Evolutionary conservation across 192 early-diverging fungal species (phyloP).

Genomic region (Coemansia sp.): DNA sequence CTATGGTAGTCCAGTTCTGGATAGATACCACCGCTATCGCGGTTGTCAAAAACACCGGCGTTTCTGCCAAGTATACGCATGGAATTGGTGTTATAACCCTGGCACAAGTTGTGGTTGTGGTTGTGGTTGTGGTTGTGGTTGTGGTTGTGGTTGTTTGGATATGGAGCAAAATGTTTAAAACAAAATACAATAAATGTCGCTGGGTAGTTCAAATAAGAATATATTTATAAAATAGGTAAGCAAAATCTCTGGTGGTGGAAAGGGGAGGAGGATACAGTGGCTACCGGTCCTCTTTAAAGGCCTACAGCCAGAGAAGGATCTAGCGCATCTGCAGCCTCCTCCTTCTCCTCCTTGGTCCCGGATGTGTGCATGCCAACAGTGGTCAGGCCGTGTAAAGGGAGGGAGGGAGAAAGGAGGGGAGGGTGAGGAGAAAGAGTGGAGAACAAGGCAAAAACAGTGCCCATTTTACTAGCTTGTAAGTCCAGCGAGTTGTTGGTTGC

Average conservation of each 20-base stretch:
- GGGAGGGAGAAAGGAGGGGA: slow-evolving; percentile 19
- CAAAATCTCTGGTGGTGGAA: not conserved
- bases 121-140: too few relatives aligned
- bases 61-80: slow-evolving; percentile 33
- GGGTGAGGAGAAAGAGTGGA: slow-evolving; percentile 17
- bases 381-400: not conserved
- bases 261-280: not conserved
- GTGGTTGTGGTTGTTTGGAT: not conserved
- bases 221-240: not conserved
- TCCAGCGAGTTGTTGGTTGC: not conserved
- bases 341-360: not conserved
- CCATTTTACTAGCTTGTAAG: not conserved
- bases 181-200: not conserved
- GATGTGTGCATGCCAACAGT: not conserved
- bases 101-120: too few relatives aligned
- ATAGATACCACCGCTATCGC: not conserved
- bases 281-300: not conserved
- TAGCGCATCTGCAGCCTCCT: not conserved
- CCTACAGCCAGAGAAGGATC: not conserved
- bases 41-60: not conserved
- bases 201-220: not conserved
- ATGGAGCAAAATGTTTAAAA: not conserved
- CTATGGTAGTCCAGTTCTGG: not conserved
- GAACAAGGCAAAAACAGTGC: not conserved
- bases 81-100: not conserved